Base-by-base conservation (phyloP, 345 rosid genomes). In the Euclidium syriacum region DNA sequence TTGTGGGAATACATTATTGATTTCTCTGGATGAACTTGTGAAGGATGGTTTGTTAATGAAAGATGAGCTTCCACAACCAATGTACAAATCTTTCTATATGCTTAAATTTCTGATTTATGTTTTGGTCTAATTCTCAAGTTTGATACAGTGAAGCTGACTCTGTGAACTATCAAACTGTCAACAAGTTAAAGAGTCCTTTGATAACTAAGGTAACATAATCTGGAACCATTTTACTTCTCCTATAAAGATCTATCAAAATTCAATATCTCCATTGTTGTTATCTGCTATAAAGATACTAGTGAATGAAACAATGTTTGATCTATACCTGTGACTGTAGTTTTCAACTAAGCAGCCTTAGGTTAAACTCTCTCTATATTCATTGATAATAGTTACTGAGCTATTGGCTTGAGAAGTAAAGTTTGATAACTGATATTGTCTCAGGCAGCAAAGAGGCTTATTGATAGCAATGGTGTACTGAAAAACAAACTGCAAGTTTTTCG, bases 361-460 rank as follows among this genome's bases (percentile, higher is more conserved):
- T 10, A 5, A 2, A 3, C 17, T 30, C 30, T 43, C 57, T 16
- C 5, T 49, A 4, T 12, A 6, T 18, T 18, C 8, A 5, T 4
- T 44, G 35, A 7, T 10, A 0, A 18, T 53, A 12, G 47, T 33
- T 40, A 20, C n/a, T 26, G 40, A 26, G 43, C 4, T 42, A 32
- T 47, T 46, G 30, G 10, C 26, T 17, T 47, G 11, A 61, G 35
- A 25, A 36, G 14, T 46, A 27, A 25, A 43, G 27, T 50, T 58
- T 65, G 63, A 18, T 23, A 36, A 29, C 8, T 66, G 57, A 12
- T 0, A 3, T 61, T 65, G 64, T 55, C 33, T 64, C 60, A 89
- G 98, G 98, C 96, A 73, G 96, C 98, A 71, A 74, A 80, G 78
- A 85, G 89, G 81, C 94, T 92, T 32, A 75, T 89, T 34, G 74